phyloP scores from a whole-genome alignment of 2,329 filamentous ascomycete species.

The Ceratocystis smalleyi region DNA sequence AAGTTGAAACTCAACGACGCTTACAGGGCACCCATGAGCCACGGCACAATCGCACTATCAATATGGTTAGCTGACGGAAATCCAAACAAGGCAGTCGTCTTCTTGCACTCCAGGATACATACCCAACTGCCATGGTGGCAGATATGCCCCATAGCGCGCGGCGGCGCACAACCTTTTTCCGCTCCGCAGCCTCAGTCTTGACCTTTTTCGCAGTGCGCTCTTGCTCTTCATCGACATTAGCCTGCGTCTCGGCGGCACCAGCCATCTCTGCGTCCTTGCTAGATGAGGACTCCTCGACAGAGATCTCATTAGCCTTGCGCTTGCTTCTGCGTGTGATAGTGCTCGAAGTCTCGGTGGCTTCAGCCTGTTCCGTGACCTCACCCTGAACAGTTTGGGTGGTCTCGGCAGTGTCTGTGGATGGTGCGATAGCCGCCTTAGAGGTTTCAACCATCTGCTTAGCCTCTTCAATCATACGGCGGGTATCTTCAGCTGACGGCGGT shows the following conservation, averaged over 20 bases:
- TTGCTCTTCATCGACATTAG: conserved; percentile 29
- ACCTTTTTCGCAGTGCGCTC: conserved; percentile 54
- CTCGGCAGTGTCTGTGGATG: conserved; percentile 24
- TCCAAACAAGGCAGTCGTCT: too few relatives aligned
- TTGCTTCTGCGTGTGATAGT: conserved; percentile 41
- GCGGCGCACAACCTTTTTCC: conserved; percentile 73
- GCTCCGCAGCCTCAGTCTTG: conserved; percentile 65
- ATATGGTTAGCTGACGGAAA: too few relatives aligned
- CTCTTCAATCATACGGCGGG: conserved; percentile 67
- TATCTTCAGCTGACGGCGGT: conserved; percentile 59
- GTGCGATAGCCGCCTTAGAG: conserved; percentile 29
- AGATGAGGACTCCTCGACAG: conserved; percentile 40
- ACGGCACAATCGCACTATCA: conserved; percentile 33
- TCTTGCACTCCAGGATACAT: conserved; percentile 30
- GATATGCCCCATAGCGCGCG: conserved; percentile 74
- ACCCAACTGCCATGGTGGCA: conserved; percentile 82
- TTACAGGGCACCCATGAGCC: conserved; percentile 37
- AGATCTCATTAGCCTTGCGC: conserved; percentile 59
- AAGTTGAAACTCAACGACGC: background rate
- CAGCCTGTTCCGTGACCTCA: conserved; percentile 26
- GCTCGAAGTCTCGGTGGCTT: conserved; percentile 26
- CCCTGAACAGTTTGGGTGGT: conserved; percentile 20
- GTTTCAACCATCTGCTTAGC: conserved; percentile 79
- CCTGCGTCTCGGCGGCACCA: conserved; percentile 23
- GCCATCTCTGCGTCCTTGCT: background rate